A percentile compares a stretch with the other conserved stretches of the same genome.
phyloP scores from a whole-genome alignment of 2,329 filamentous ascomycete species.

The Paecilomyces niveus region DNA sequence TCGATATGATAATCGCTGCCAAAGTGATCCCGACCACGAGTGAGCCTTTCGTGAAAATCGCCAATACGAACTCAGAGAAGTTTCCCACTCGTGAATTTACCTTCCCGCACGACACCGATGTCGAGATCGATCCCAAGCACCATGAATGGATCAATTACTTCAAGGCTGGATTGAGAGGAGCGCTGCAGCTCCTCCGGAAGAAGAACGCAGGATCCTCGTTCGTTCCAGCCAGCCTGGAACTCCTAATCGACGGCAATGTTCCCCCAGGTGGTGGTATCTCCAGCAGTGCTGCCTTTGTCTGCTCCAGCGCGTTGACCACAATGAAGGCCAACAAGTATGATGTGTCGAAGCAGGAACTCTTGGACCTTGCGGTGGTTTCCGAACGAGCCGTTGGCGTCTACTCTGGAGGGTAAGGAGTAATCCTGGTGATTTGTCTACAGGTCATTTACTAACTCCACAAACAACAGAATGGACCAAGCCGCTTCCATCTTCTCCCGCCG shows the following conservation, averaged over 20 bases:
- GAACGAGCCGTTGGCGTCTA: constrained; percentile 94
- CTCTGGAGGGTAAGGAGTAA: constrained; percentile 66
- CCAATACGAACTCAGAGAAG: constrained; percentile 68
- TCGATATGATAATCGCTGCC: constrained; percentile 84
- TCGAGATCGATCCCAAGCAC: constrained; percentile 76
- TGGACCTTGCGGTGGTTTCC: constrained; percentile 88
- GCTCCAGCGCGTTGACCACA: constrained; percentile 78
- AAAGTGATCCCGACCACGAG: constrained; percentile 37
- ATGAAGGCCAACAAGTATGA: constrained; percentile 76
- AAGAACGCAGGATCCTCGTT: constrained; percentile 58
- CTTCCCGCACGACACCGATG: constrained; percentile 53
- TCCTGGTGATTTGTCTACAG: background rate
- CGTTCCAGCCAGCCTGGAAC: constrained; percentile 69
- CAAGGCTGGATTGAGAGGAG: constrained; percentile 80
- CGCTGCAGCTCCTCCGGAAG: constrained; percentile 64
- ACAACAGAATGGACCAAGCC: constrained; percentile 82
- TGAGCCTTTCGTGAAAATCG: constrained; percentile 63
- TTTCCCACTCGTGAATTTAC: constrained; percentile 71
- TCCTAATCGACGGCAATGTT: constrained; percentile 85
- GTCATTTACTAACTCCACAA: background rate
- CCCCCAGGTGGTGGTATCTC: constrained; percentile 87
- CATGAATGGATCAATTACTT: constrained; percentile 99
- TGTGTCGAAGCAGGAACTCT: constrained; percentile 85
- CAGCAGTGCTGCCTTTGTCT: constrained; percentile 90
- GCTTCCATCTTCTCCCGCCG: constrained; percentile 88